Base-by-base conservation (phyloP, 2,329 filamentous ascomycete genomes). In the Pyrenophora seminiperda region DNA sequence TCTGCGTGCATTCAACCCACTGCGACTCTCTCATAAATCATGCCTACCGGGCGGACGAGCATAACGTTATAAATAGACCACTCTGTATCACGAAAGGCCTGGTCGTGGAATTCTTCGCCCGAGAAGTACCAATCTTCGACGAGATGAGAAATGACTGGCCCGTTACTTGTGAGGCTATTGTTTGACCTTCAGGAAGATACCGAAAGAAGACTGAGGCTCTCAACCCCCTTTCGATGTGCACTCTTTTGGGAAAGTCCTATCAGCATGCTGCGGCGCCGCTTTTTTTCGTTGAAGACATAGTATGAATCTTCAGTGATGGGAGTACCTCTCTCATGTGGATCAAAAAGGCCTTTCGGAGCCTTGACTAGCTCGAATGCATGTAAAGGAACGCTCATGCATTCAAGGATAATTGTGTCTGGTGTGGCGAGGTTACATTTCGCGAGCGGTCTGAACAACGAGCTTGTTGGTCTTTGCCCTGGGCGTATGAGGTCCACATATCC, bases 1-100 rank as follows among this genome's bases (percentile, higher is more conserved):
- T 49, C 46, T 24, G 24, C 22, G n/a, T 49, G 46, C 15, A 49
- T 32, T 31, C 43, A 39, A 2, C 46, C 46, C 19, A 49, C 33
- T 7, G 18, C 46, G 7, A 44, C 39, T 15, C 46, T 32, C 29
- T 43, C 14, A 19, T 27, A 49, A 3, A 19, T 24, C 5, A 10
- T 39, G 10, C 32, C 39, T 19, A 31, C 38, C n/a, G n/a, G 38
- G 7, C 32, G 14, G 4, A 43, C 46, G n/a, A 30, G 27, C 24
- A 49, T 38, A 31, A 49, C 17, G 20, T 49, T 49, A 13, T 20
- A 43, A 3, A 39, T 49, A 24, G 39, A 49, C 46, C 46, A 49
- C 24, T 43, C 46, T 13, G 20, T 15, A 33, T 49, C 40, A 15
- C 6, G 14, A 24, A 49, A 44, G 7, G 15, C 18, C 27, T 43